Evolutionary conservation across 2,329 filamentous ascomycete species (phyloP).

Genomic region (Tolypocladium endophyticum): DNA sequence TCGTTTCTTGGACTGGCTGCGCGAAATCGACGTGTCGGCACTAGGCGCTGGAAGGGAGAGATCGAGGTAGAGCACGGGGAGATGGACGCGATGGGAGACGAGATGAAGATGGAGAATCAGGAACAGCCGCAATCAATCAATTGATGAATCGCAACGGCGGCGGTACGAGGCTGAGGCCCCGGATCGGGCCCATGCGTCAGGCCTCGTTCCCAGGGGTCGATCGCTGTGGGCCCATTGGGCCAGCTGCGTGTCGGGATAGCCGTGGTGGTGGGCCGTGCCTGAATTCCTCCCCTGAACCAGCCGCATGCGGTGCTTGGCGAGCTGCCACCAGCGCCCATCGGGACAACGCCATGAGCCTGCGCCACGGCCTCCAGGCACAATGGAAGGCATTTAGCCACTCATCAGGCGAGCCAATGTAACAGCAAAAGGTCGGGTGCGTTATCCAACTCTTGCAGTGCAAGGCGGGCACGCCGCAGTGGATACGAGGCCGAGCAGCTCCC

Average conservation of each 20-base stretch:
- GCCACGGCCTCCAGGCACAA: too few species aligned
- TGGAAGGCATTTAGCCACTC: too few species aligned
- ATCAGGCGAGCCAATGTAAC: too few species aligned
- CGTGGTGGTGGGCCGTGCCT: too few species aligned
- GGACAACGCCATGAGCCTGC: too few species aligned
- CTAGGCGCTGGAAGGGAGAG: not conserved
- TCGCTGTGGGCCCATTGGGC: not conserved
- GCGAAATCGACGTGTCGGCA: not conserved
- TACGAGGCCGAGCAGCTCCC: not conserved
- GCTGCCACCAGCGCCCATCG: not conserved
- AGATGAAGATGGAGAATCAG: not conserved
- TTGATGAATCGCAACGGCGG: not conserved
- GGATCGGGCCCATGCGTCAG: not conserved
- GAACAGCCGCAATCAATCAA: not conserved
- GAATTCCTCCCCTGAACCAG: not conserved
- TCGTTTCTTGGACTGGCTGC: not conserved
- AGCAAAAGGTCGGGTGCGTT: too few species aligned
- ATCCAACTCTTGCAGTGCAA: too few species aligned
- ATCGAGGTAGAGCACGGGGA: not conserved
- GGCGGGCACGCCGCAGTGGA: not conserved
- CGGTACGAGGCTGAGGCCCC: not conserved
- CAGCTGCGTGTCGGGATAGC: too few species aligned
- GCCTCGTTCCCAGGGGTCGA: not conserved
- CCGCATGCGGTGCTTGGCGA: not conserved
- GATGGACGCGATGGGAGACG: not conserved